Base-by-base conservation (phyloP, 768 basidiomycete species). In the Tylopilus plumbeoviolaceoides region DNA sequence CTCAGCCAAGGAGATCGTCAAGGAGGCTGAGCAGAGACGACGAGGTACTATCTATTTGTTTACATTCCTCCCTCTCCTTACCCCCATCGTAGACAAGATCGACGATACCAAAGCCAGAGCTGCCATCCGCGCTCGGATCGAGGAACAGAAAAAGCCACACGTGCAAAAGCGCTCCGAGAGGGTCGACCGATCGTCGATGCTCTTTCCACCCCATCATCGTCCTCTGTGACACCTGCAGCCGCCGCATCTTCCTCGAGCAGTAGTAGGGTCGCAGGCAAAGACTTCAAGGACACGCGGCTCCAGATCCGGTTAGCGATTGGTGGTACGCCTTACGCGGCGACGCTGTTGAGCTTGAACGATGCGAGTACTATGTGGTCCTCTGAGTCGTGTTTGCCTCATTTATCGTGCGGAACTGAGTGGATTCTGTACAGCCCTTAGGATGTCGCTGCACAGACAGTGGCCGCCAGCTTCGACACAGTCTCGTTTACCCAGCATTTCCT, bases 151-250 rank as follows among this genome's bases (percentile, higher is more conserved):
- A 94, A 90, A 63, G 77, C 85, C 2, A 93, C 94, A 0, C 75
- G 85, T 44, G 95, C 97, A 71, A 98, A 98, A 67, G 95, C 94
- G 0, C n/a, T n/a, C n/a, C n/a, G n/a, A n/a, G n/a, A n/a, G n/a
- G n/a, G n/a, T n/a, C n/a, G n/a, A n/a, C n/a, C n/a, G n/a, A n/a
- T n/a, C n/a, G n/a, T n/a, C n/a, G n/a, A n/a, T n/a, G n/a, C n/a
- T n/a, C n/a, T n/a, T 66, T 95, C 70, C 20, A 55, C n/a, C n/a
- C n/a, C n/a, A n/a, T n/a, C 73, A 41, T 69, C 12, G 60, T 59
- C 72, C 9, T 15, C 48, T 4, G 5, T 23, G 21, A 23, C 38
- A 5, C 58, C 76, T 4, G 54, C 72, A 0, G 58, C 76, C 0
- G 55, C 75, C 0, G 33, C 63, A n/a, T n/a, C n/a, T 1, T 53